Evolutionary conservation across 1,284 basidiomycete species (phyloP).

Genomic region (Ganoderma meredithae): DNA sequence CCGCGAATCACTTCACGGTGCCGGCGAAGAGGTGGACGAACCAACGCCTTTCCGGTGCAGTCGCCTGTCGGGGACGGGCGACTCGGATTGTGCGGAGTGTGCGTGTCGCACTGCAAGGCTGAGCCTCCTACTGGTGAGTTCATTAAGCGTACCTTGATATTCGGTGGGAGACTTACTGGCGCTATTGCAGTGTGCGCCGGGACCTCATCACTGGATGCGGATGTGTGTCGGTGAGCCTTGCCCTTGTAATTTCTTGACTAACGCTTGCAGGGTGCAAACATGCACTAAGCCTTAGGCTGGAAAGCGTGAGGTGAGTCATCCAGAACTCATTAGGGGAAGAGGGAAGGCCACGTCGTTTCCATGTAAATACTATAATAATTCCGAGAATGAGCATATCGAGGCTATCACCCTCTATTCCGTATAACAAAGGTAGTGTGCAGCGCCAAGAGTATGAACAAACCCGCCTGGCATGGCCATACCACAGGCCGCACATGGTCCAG

Average conservation of each 20-base stretch:
- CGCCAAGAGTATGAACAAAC: conserved; percentile 94
- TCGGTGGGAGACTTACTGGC: not conserved
- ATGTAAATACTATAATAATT: too few relatives aligned
- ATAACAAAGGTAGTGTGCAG: conserved; percentile 83
- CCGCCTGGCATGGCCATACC: conserved; percentile 88
- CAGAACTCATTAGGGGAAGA: too few relatives aligned
- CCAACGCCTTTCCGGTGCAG: conserved; percentile 21
- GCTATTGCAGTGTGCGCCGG: not conserved
- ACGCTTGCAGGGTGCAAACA: not conserved
- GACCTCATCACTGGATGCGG: not conserved
- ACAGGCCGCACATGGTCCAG: conserved; percentile 75
- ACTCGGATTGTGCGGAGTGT: conserved; percentile 18
- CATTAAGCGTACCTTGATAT: not conserved
- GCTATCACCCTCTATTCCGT: too few relatives aligned
- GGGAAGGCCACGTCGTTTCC: too few relatives aligned
- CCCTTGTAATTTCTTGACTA: not conserved
- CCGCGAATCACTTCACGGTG: conserved; percentile 1
- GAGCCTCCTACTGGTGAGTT: conserved; percentile 17
- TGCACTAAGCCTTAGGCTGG: too few relatives aligned
- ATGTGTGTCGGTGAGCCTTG: not conserved
- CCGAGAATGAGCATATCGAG: too few relatives aligned
- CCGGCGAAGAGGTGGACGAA: conserved; percentile 6
- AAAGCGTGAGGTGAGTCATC: too few relatives aligned
- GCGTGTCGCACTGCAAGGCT: conserved; percentile 21
- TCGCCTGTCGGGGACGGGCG: conserved; percentile 20